A percentile compares a stretch with the other conserved stretches of the same genome.
Evolutionary conservation across 1,284 basidiomycete species (phyloP).

Genomic region (Singerocomus inundabilis): DNA sequence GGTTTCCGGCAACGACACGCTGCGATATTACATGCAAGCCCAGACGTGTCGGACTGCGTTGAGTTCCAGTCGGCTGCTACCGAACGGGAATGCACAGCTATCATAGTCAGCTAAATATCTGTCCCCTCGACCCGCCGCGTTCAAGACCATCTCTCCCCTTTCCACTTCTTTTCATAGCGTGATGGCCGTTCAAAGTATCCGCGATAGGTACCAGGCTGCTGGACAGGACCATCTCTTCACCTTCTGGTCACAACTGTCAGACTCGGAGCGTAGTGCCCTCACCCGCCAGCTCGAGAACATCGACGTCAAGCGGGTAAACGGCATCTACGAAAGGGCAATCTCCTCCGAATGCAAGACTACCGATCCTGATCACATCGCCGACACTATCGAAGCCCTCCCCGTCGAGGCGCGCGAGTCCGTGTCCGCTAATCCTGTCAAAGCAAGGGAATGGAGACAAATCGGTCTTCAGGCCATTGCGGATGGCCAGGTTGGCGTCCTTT

Average conservation of each 20-base stretch:
- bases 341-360: slow-evolving; percentile 58
- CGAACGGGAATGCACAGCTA: slow-evolving; percentile 14
- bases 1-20: not conserved
- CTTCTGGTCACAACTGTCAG: slow-evolving; percentile 79
- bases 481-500: slow-evolving; percentile 86
- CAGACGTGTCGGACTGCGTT: slow-evolving; percentile 3
- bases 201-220: slow-evolving; percentile 69
- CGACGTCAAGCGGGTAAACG: slow-evolving; percentile 90
- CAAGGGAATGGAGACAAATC: slow-evolving; percentile 65
- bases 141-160: not conserved
- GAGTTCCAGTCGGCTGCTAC: slow-evolving; percentile 24
- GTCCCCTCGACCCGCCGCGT: not conserved
- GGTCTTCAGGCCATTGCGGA: slow-evolving; percentile 82
- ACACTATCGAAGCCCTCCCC: slow-evolving; percentile 77
- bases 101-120: slow-evolving; percentile 22
- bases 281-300: slow-evolving; percentile 76
- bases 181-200: slow-evolving; percentile 53
- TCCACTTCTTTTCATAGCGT: slow-evolving; percentile 7
- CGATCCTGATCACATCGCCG: slow-evolving; percentile 43
- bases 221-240: slow-evolving; percentile 88
- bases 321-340: slow-evolving; percentile 80
- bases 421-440: slow-evolving; percentile 54
- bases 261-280: slow-evolving; percentile 64
- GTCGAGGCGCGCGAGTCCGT: slow-evolving; percentile 67
- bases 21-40: slow-evolving; percentile 7